Evolutionary conservation across 2,329 filamentous ascomycete genomes (phyloP).

Genomic region (Penicillium sp.): DNA sequence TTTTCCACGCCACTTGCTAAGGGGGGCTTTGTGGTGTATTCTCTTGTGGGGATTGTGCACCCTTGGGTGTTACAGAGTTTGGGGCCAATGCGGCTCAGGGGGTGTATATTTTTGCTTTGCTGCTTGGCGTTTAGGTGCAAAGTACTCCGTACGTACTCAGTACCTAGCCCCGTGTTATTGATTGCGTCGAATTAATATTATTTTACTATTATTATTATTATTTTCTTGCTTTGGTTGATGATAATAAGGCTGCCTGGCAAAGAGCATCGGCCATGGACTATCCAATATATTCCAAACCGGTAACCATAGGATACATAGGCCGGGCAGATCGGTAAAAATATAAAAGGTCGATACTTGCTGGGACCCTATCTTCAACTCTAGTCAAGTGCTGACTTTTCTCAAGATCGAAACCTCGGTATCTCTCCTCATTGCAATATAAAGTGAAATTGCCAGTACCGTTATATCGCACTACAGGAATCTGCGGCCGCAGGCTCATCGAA

Average conservation of each 20-base stretch:
- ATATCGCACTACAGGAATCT: neutral
- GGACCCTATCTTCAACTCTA: neutral
- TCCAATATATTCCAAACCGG: neutral
- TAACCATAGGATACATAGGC: neutral
- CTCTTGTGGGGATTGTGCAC: neutral
- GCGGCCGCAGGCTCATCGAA: neutral
- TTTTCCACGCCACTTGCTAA: constrained; percentile 4
- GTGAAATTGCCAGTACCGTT: neutral
- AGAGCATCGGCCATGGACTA: neutral
- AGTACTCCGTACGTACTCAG: neutral
- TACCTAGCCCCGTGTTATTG: neutral
- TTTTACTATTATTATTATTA: neutral
- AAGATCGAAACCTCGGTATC: neutral
- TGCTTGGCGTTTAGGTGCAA: neutral
- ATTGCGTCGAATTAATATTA: constrained; percentile 2
- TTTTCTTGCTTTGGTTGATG: neutral
- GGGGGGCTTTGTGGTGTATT: neutral
- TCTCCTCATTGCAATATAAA: neutral
- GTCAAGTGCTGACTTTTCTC: neutral
- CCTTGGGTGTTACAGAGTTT: neutral
- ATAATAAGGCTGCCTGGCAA: neutral
- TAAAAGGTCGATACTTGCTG: neutral
- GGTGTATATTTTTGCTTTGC: neutral
- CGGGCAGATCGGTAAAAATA: neutral
- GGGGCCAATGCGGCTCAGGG: constrained; percentile 10